Percentiles rank a stretch among this genome's conserved stretches.
These are phyloP conservation scores for Debaryomyces nepalensis DNA, from an alignment of 1,139 yeast species.

Conservation along the genomic window DNA sequence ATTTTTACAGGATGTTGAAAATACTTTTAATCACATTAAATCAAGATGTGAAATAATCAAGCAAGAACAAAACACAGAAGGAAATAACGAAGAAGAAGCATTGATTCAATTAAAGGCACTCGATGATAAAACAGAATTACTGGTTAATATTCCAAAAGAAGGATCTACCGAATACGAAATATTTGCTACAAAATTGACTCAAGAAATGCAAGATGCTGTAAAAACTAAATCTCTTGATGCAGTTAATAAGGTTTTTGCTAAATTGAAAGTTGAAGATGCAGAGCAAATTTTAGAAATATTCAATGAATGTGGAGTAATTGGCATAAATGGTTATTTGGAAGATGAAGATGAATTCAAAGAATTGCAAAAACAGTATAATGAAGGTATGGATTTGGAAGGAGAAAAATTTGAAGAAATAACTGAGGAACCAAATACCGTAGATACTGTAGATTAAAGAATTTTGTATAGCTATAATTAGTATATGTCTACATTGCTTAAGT, in stretches of 20 bases:
- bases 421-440: constrained; percentile 23
- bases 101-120: constrained; percentile 85
- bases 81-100: constrained; percentile 56
- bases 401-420: constrained; percentile 16
- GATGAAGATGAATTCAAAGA: constrained; percentile 75
- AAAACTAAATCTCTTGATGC: constrained; percentile 71
- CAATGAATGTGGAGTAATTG: constrained; percentile 82
- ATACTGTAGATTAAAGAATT: constrained; percentile 30
- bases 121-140: constrained; percentile 79
- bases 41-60: constrained; percentile 71
- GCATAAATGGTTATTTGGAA: constrained; percentile 76
- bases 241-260: constrained; percentile 82
- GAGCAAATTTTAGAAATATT: constrained; percentile 75
- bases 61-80: constrained; percentile 44
- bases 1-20: constrained; percentile 72
- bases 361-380: constrained; percentile 54
- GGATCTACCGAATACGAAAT: constrained; percentile 57
- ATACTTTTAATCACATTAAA: constrained; percentile 73
- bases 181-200: constrained; percentile 59
- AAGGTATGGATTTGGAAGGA: constrained; percentile 20
- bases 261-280: constrained; percentile 78
- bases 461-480: constrained; percentile 4
- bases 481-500: not conserved
- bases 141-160: constrained; percentile 70
- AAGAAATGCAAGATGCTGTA: constrained; percentile 76